Evolutionary conservation across 345 rosid genomes (phyloP).

Genomic region (Ricinus communis): DNA sequence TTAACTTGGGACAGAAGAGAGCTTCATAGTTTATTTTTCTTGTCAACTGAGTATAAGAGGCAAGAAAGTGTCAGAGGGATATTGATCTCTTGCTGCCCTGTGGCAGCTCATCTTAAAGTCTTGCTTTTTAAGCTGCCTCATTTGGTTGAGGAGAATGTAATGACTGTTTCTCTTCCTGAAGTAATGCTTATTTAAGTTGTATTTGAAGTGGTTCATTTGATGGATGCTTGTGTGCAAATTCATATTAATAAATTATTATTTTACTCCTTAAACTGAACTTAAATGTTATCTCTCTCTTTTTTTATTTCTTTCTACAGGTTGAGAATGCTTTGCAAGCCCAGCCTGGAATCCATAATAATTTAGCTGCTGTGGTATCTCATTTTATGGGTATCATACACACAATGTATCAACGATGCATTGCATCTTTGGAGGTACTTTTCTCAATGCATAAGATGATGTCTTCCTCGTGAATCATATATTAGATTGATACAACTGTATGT

Average conservation of each 20-base stretch:
- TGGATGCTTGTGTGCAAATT: neutral
- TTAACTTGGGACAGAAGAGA: too few species aligned
- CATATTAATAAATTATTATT: neutral
- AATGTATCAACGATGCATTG: slow-evolving; percentile 75
- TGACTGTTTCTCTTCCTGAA: neutral
- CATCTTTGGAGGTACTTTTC: slow-evolving; percentile 72
- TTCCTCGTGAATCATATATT: neutral
- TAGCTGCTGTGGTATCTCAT: slow-evolving; percentile 57
- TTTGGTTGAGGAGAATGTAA: neutral
- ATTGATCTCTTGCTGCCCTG: neutral
- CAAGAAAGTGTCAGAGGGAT: neutral
- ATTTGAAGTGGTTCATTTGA: neutral
- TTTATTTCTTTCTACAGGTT: slow-evolving; percentile 42
- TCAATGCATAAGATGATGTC: neutral
- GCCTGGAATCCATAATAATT: slow-evolving; percentile 49
- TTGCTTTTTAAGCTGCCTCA: neutral
- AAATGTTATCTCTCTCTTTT: neutral
- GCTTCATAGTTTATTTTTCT: too few species aligned
- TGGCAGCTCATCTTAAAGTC: neutral
- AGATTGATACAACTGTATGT: neutral
- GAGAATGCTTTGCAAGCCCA: slow-evolving; percentile 76
- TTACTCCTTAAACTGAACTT: neutral
- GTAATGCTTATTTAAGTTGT: neutral
- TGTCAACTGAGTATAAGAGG: neutral
- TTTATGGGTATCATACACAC: slow-evolving; percentile 77